These are phyloP conservation scores for Aspergillus sclerotialis DNA, from an alignment of 2,329 filamentous ascomycete genomes.

Conservation along the genomic window DNA sequence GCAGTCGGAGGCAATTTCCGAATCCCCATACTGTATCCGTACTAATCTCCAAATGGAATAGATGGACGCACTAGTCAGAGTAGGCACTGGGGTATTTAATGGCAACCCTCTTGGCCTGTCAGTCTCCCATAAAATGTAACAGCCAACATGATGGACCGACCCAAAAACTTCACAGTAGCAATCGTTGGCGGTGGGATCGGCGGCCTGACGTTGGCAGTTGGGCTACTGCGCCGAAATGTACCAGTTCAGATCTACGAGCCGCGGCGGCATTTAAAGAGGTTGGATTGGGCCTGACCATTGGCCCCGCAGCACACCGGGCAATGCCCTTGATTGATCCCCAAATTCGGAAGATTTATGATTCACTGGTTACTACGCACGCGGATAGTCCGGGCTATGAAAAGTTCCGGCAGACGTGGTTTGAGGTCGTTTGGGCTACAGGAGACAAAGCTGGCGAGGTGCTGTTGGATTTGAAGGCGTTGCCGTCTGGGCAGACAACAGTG, in stretches of 20 bases:
- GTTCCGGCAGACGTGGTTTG: conserved; percentile 26
- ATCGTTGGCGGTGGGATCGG: conserved; percentile 56
- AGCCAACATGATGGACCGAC: too few species aligned
- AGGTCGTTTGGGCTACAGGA: conserved; percentile 21
- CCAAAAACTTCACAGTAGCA: conserved; percentile 44
- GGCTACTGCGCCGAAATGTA: conserved; percentile 41
- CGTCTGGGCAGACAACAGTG: conserved; percentile 25
- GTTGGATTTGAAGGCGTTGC: conserved; percentile 22
- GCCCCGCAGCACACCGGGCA: conserved; percentile 49
- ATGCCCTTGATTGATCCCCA: conserved; percentile 47
- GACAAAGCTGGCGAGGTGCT: conserved; percentile 16
- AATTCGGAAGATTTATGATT: conserved; percentile 24
- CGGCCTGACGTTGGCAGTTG: conserved; percentile 49
- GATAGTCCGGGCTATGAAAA: conserved; percentile 24
- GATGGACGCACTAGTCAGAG: too few species aligned
- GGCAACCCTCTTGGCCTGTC: too few species aligned
- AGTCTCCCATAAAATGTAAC: too few species aligned
- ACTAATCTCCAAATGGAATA: too few species aligned
- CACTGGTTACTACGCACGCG: conserved; percentile 25
- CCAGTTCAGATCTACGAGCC: conserved; percentile 51
- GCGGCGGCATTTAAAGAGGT: conserved; percentile 50
- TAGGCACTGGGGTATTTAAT: too few species aligned
- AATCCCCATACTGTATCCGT: too few species aligned
- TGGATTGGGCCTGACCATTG: conserved; percentile 52
- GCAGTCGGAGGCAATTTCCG: too few species aligned